Evolutionary conservation across 176 grass and related monocot species (phyloP), one percentile per base, ranked within the genome.

Genomic region (Eragrostis nindensis): DNA sequence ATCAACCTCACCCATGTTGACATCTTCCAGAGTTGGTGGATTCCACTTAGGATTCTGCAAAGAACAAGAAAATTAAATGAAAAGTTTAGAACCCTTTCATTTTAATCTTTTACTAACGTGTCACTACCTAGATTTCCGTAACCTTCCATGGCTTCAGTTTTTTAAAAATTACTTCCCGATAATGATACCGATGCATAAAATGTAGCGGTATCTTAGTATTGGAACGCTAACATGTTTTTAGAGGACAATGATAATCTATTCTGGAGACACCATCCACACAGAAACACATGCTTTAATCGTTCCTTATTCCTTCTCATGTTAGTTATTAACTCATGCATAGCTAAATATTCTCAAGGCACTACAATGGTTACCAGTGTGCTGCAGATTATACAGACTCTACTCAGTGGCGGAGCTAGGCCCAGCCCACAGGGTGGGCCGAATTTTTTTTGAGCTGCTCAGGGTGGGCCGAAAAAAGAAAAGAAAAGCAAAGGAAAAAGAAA

Each of bases 41-140:
- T 86, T 82, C 96, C 96, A 98, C 49, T 93, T 98, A 5, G 92
- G 92, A 75, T 93, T 98, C 92, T 95, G 86, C 72, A 89, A 70
- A 85, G 27, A 52, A 50, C 15, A 2, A 54, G 5, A 15, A 26
- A 73, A 66, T 65, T 12, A 6, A 43, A 19, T 63, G 18, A 76
- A 12, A 86, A 46, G 22, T 27, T 11, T 14, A 66, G 3, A 59
- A 8, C 22, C 25, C 0, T 39, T 73, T 63, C n/a, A 8, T 49
- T 36, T 66, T 53, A 9, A 11, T 52, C 27, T 42, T 67, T 38
- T n/a, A 74, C 29, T 63, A 63, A 79, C 19, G 38, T 32, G n/a
- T n/a, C n/a, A n/a, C n/a, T n/a, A n/a, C n/a, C n/a, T n/a, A n/a
- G n/a, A 57, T 73, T 44, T 66, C 1, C 6, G 24, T 14, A 56